These are phyloP conservation scores for Candida tibetensis DNA, from an alignment of 805 yeast genomes.

Conservation along the genomic window DNA sequence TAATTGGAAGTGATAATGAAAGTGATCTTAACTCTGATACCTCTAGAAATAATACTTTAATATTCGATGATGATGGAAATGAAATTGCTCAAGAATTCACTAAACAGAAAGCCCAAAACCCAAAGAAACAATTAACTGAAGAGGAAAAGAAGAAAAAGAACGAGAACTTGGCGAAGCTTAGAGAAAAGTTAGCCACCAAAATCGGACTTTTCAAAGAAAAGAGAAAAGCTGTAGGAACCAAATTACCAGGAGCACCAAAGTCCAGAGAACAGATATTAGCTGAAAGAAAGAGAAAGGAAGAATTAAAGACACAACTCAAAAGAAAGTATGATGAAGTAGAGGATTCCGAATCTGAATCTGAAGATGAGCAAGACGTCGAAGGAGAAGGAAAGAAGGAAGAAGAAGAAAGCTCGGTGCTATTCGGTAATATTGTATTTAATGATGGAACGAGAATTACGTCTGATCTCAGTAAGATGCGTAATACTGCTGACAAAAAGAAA, in stretches of 20 bases:
- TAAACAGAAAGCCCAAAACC: slow-evolving; percentile 18
- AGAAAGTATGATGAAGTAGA: slow-evolving; percentile 38
- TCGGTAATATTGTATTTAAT: slow-evolving; percentile 75
- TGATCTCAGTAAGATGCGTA: slow-evolving; percentile 57
- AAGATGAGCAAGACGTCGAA: slow-evolving; percentile 22
- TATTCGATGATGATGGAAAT: slow-evolving; percentile 75
- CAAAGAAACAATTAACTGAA: slow-evolving; percentile 26
- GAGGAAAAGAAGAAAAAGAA: slow-evolving; percentile 51
- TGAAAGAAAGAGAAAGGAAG: slow-evolving; percentile 53
- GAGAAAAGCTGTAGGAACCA: slow-evolving; percentile 90
- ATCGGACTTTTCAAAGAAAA: slow-evolving; percentile 68
- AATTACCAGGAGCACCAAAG: slow-evolving; percentile 74
- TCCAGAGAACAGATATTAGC: slow-evolving; percentile 78
- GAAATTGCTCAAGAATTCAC: slow-evolving; percentile 26
- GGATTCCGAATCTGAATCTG: slow-evolving; percentile 22
- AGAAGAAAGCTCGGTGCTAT: slow-evolving; percentile 45
- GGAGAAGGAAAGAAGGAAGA: slow-evolving; percentile 32
- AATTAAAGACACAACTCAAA: slow-evolving; percentile 41
- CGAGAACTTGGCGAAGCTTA: slow-evolving; percentile 61
- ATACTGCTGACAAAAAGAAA: slow-evolving; percentile 46
- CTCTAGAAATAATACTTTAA: slow-evolving; percentile 25
- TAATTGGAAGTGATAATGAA: slow-evolving; percentile 10
- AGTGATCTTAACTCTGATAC: slow-evolving; percentile 14
- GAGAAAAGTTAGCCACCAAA: slow-evolving; percentile 74
- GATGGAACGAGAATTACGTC: slow-evolving; percentile 81